Percentiles rank a stretch among this genome's conserved stretches.
phyloP scores from a whole-genome alignment of 768 basidiomycete genomes.

The Trametes elegans region DNA sequence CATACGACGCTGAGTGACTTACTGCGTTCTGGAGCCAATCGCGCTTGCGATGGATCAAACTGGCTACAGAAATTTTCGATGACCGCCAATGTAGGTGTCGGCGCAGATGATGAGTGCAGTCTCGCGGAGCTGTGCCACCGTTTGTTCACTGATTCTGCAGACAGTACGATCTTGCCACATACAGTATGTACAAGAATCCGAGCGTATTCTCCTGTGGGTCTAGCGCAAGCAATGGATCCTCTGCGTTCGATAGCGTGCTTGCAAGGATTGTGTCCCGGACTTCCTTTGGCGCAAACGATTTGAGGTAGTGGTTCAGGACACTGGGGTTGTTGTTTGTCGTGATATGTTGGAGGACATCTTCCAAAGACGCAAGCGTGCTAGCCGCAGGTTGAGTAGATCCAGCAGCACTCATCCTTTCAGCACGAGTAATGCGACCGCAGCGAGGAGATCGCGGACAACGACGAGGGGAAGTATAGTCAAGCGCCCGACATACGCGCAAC shows the following conservation, averaged over 20 bases:
- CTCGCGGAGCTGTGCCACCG: constrained; percentile 52
- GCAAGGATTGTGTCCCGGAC: constrained; percentile 55
- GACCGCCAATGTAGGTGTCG: constrained; percentile 39
- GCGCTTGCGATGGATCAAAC: constrained; percentile 65
- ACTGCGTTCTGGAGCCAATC: constrained; percentile 71
- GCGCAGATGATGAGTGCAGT: constrained; percentile 39
- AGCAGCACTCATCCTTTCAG: neutral
- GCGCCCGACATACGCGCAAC: constrained; percentile 4
- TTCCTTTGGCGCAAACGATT: constrained; percentile 50
- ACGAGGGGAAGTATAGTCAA: constrained; percentile 1
- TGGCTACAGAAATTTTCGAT: constrained; percentile 57
- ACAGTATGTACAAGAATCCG: constrained; percentile 73
- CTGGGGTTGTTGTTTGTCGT: constrained; percentile 2
- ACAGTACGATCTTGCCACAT: constrained; percentile 30
- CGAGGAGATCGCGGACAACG: constrained; percentile 5
- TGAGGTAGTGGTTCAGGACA: constrained; percentile 14
- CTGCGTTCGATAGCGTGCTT: constrained; percentile 51
- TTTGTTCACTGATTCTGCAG: neutral
- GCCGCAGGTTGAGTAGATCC: constrained; percentile 1
- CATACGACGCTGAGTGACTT: constrained; percentile 4
- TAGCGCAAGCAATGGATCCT: constrained; percentile 68
- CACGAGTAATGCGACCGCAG: neutral
- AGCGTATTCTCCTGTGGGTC: constrained; percentile 57
- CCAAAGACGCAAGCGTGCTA: constrained; percentile 3
- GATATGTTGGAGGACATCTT: constrained; percentile 11